phyloP scores from a whole-genome alignment of 169 alveolate genomes.

The Plasmodium vivax region DNA sequence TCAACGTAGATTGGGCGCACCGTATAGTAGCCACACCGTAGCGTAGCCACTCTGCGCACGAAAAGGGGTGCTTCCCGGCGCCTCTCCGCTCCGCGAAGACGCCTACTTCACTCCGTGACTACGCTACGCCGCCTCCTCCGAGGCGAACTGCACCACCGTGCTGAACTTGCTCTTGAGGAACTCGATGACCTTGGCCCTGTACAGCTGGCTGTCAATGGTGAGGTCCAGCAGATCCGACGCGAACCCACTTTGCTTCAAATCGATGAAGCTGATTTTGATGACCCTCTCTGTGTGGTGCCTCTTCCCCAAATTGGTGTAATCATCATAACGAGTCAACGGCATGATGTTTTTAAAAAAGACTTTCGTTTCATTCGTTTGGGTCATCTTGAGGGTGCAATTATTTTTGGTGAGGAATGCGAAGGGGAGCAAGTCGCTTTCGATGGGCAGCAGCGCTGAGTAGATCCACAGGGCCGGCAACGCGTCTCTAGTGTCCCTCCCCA shows the following conservation, averaged over 20 bases:
- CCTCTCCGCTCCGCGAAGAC: background rate
- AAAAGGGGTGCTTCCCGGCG: background rate
- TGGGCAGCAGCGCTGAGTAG: constrained; percentile 64
- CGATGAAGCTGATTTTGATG: background rate
- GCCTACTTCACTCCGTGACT: background rate
- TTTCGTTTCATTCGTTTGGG: constrained; percentile 3
- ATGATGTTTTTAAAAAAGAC: constrained; percentile 29
- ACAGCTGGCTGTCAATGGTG: background rate
- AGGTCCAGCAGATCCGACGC: background rate
- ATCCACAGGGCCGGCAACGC: constrained; percentile 9
- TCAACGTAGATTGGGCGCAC: background rate
- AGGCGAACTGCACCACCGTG: background rate
- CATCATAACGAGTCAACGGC: constrained; percentile 58
- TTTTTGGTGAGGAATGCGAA: constrained; percentile 33
- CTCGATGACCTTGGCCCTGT: constrained; percentile 23
- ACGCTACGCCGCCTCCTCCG: constrained; percentile 32
- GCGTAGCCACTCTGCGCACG: background rate
- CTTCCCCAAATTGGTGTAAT: background rate
- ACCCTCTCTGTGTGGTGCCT: background rate
- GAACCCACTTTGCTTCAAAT: background rate
- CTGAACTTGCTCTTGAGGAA: constrained; percentile 8
- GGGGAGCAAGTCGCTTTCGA: constrained; percentile 38
- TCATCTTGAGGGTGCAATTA: constrained; percentile 46
- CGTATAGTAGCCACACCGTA: too few species aligned
- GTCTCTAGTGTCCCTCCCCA: constrained; percentile 48